Percentiles rank a stretch among this genome's conserved stretches.
Evolutionary conservation across 331 rosid genomes (phyloP).

Genomic region (Rosa hybrid): DNA sequence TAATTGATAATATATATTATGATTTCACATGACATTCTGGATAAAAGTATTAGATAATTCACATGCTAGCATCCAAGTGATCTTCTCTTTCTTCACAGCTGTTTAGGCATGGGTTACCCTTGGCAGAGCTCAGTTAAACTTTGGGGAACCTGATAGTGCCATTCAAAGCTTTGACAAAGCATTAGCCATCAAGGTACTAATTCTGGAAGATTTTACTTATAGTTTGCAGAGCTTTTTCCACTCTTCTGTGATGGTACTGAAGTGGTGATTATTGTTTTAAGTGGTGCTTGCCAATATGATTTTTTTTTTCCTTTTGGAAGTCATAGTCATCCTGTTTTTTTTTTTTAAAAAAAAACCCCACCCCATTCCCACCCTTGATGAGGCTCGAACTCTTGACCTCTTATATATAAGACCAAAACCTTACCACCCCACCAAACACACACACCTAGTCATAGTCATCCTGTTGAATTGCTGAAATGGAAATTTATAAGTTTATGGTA

Average conservation of each 20-base stretch:
- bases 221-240: slow-evolving; percentile 4
- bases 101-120: slow-evolving; percentile 88
- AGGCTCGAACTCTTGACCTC: too few species aligned
- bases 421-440: too few species aligned
- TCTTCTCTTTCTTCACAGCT: slow-evolving; percentile 5
- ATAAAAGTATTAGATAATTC: background rate
- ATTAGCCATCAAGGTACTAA: slow-evolving; percentile 70
- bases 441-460: background rate
- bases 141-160: slow-evolving; percentile 89
- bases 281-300: background rate
- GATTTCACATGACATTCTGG: background rate
- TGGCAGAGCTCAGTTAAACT: slow-evolving; percentile 92
- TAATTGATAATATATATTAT: background rate
- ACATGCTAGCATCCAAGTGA: slow-evolving; percentile 7
- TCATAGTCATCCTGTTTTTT: background rate
- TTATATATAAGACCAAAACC: too few species aligned
- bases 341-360: too few species aligned
- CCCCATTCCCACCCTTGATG: too few species aligned
- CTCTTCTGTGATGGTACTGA: slow-evolving; percentile 13
- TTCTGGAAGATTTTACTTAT: background rate
- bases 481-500: slow-evolving; percentile 4
- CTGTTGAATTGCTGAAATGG: background rate
- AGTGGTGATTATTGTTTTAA: background rate
- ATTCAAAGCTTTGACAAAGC: slow-evolving; percentile 83
- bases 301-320: background rate